Evolutionary conservation across 1,284 basidiomycete species (phyloP), one percentile per base, ranked within the genome.

Genomic region (Rhodotorula sp.): DNA sequence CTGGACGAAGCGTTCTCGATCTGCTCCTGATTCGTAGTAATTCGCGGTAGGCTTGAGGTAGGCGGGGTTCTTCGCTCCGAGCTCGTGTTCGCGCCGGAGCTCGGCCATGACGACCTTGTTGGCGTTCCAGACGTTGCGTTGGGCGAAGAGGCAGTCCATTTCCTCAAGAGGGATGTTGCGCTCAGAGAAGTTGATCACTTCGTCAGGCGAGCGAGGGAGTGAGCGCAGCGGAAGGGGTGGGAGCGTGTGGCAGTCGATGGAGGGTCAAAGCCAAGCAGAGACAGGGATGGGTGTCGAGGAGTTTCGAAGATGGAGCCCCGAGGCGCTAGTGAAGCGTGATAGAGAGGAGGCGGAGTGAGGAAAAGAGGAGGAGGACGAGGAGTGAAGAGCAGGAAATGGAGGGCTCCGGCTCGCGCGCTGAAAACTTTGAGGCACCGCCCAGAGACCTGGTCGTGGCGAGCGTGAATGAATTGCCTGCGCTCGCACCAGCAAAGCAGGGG

Each of bases 81-180:
- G 44, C 10, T 61, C 46, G 44, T 67, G 63, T 56, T 73, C 72
- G 34, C 72, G 60, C n/a, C 58, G 40, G 26, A 74, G 65, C 55
- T 71, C 72, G n/a, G 46, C 69, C 64, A 74, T 71, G 62, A 74
- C 69, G 34, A 61, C 59, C 56, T 59, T 65, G 72, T 74, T 74
- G 31, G 72, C 72, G 59, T 50, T 44, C 72, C 72, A 74, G 40
- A 54, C 47, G 67, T 67, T 73, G 18, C 54, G 61, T 20, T 70
- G 65, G 7, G 59, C 64, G 58, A 72, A 79, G 46, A 79, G 72
- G 50, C 72, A 68, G 63, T 73, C 61, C 72, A 77, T 72, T 53
- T 62, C 66, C 64, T 77, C 74, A 46, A 77, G 61, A 4, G 71
- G 74, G 46, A 77, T 65, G 34, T 66, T 51, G 50, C 67, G 67